A percentile compares a stretch with the other conserved stretches of the same genome.
Conservation (phyloP, 352 stramenopile species). For the Phytophthora aleatoria region DNA sequence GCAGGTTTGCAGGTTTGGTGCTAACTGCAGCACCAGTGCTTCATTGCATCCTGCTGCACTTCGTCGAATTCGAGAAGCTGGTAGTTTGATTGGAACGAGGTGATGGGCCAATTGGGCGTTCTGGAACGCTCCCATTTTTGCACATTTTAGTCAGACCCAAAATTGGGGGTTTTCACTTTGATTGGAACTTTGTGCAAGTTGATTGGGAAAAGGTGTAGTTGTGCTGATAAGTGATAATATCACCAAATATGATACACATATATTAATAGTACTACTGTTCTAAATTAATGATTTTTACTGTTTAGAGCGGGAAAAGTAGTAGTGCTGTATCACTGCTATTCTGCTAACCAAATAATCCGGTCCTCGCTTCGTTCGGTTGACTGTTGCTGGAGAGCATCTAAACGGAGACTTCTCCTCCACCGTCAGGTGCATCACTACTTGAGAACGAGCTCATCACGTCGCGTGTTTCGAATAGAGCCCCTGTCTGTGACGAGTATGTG, state of each 20-base stretch:
- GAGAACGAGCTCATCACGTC: slow-evolving; percentile 16
- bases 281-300: too few species aligned
- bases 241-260: too few species aligned
- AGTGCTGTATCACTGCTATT: background rate
- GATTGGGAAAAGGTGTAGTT: background rate
- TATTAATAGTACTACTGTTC: too few species aligned
- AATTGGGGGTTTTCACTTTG: background rate
- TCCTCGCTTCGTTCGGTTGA: too few species aligned
- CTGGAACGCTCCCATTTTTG: background rate
- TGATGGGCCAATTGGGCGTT: background rate
- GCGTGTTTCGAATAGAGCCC: slow-evolving; percentile 12
- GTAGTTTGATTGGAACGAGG: background rate
- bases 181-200: background rate
- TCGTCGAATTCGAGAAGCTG: background rate
- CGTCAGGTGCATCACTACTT: too few species aligned
- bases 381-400: too few species aligned
- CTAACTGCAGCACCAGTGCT: too few species aligned
- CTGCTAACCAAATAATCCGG: background rate
- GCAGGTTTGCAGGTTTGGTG: background rate
- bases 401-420: too few species aligned
- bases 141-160: background rate
- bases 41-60: too few species aligned
- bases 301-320: background rate
- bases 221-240: too few species aligned
- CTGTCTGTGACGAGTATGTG: background rate